A percentile compares a stretch with the other conserved stretches of the same genome.
Evolutionary conservation across 306 rosid species (phyloP).

Genomic region (Spatholobus suberectus): DNA sequence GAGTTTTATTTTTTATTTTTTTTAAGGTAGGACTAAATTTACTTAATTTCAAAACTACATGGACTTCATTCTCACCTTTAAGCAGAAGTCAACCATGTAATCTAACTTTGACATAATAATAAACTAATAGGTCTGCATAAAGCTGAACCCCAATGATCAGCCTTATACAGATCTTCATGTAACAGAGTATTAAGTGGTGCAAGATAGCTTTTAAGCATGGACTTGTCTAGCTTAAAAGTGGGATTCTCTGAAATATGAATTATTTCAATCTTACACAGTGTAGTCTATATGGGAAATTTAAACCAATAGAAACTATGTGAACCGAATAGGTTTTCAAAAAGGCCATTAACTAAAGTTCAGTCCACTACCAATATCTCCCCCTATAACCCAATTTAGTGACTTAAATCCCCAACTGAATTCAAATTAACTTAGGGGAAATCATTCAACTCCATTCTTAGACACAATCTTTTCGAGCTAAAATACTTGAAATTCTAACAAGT

Average conservation of each 20-base stretch:
- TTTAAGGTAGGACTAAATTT: not conserved
- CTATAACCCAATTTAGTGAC: not conserved
- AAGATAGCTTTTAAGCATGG: too few relatives aligned
- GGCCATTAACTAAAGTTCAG: not conserved
- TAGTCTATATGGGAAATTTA: not conserved
- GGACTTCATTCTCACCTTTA: not conserved
- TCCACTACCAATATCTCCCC: not conserved
- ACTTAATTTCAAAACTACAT: not conserved
- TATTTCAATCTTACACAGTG: not conserved
- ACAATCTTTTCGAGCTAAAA: not conserved
- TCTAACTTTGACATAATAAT: not conserved
- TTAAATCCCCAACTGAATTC: not conserved
- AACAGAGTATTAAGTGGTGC: not conserved
- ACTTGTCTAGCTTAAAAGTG: not conserved
- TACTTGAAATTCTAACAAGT: not conserved
- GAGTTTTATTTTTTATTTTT: not conserved
- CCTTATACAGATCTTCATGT: not conserved
- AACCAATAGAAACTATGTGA: not conserved
- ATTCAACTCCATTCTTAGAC: not conserved
- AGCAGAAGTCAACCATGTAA: not conserved
- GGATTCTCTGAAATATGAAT: not conserved
- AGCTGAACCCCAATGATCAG: not conserved
- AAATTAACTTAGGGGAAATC: not conserved
- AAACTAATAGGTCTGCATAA: not conserved
- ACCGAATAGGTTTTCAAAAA: not conserved